These are phyloP conservation scores for Tetrapyrgos nigripes DNA, from an alignment of 1,284 basidiomycete species.

Conservation along the genomic window DNA sequence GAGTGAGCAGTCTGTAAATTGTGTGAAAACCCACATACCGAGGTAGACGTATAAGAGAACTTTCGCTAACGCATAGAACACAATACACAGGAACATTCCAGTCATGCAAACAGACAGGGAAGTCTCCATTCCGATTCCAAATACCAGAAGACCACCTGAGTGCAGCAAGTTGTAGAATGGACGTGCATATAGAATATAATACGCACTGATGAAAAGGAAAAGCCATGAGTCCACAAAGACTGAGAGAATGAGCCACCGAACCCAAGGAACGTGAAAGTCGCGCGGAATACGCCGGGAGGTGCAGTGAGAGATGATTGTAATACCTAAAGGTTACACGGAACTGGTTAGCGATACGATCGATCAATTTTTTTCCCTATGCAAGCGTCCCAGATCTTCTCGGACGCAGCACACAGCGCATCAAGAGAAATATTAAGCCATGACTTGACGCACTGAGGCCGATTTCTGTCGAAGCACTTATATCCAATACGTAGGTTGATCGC, in stretches of 20 bases:
- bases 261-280: slow-evolving; percentile 28
- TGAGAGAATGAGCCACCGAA: slow-evolving; percentile 34
- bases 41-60: slow-evolving; percentile 41
- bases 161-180: background rate
- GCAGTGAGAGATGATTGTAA: slow-evolving; percentile 41
- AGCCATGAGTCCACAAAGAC: slow-evolving; percentile 43
- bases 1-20: background rate
- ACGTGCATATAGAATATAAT: background rate
- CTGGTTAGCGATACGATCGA: background rate
- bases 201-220: slow-evolving; percentile 41
- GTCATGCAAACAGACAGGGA: slow-evolving; percentile 32
- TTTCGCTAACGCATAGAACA: slow-evolving; percentile 41
- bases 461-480: too few relatives aligned
- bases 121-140: slow-evolving; percentile 40
- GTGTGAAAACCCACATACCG: slow-evolving; percentile 25
- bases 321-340: slow-evolving; percentile 23
- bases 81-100: slow-evolving; percentile 40
- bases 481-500: too few relatives aligned
- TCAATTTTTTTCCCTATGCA: too few relatives aligned
- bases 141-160: slow-evolving; percentile 39
- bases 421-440: too few relatives aligned
- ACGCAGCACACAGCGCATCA: too few relatives aligned
- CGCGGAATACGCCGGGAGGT: slow-evolving; percentile 33
- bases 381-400: too few relatives aligned
- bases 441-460: too few relatives aligned